phyloP scores from a whole-genome alignment of 495 filamentous ascomycete genomes.

The Parmelia sp. region DNA sequence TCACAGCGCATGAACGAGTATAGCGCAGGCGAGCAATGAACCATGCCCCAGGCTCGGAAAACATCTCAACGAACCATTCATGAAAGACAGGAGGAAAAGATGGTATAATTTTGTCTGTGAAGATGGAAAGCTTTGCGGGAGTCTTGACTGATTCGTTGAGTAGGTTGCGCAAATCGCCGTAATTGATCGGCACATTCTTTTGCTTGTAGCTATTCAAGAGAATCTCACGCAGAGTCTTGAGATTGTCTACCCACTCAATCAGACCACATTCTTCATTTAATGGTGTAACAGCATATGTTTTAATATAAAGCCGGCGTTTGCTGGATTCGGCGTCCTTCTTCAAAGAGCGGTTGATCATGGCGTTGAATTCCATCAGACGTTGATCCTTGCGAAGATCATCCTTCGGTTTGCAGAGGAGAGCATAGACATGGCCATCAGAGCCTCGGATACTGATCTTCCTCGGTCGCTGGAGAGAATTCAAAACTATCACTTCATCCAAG shows the following conservation, averaged over 20 bases:
- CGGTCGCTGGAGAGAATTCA: conserved; percentile 86
- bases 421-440: conserved; percentile 81
- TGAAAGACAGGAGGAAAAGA: conserved; percentile 77
- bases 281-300: conserved; percentile 93
- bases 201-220: conserved; percentile 69
- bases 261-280: conserved; percentile 96
- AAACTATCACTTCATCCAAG: conserved; percentile 76
- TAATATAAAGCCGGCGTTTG: conserved; percentile 80
- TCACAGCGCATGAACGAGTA: conserved; percentile 88
- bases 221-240: conserved; percentile 90
- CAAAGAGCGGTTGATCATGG: conserved; percentile 90
- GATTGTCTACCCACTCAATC: conserved; percentile 98
- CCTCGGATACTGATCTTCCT: conserved; percentile 83
- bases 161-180: conserved; percentile 50
- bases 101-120: conserved; percentile 56
- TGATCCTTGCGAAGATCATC: conserved; percentile 96
- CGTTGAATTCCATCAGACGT: conserved; percentile 97
- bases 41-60: conserved; percentile 87
- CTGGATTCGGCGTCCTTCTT: conserved; percentile 87
- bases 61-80: conserved; percentile 92
- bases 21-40: conserved; percentile 86
- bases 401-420: conserved; percentile 92
- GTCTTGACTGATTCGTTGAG: conserved; percentile 53
- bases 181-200: conserved; percentile 56
- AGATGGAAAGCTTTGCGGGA: conserved; percentile 54